Evolutionary conservation across 140 eudicot genomes (phyloP).

Genomic region (Oenanthe javanica): DNA sequence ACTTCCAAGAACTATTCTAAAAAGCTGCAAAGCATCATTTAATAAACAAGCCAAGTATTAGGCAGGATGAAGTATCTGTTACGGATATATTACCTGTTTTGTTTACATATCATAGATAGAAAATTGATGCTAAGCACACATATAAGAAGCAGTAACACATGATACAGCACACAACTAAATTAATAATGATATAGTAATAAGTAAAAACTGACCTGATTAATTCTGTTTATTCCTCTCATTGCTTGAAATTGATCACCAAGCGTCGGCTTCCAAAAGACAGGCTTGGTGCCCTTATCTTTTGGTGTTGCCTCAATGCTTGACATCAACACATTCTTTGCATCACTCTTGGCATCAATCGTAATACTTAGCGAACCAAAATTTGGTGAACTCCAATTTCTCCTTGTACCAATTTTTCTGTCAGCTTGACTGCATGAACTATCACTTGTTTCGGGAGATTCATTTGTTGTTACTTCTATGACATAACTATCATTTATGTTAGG

Average conservation of each 20-base stretch:
- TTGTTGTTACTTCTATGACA: conserved; percentile 30
- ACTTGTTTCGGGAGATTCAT: conserved; percentile 39
- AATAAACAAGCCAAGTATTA: conserved; percentile 10
- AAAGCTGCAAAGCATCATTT: conserved; percentile 35
- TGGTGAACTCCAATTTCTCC: conserved; percentile 38
- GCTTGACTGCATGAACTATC: conserved; percentile 38
- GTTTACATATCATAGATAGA: neutral
- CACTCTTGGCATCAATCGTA: conserved; percentile 39
- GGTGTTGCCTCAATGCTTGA: conserved; percentile 43
- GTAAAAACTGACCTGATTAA: conserved; percentile 52
- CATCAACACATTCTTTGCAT: conserved; percentile 24
- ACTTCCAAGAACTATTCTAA: conserved; percentile 44
- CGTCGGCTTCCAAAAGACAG: conserved; percentile 31
- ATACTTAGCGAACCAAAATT: conserved; percentile 38
- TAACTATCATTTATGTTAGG: conserved; percentile 16
- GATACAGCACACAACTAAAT: neutral
- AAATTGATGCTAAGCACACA: neutral
- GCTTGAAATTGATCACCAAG: conserved; percentile 21
- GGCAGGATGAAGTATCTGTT: neutral
- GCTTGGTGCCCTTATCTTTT: conserved; percentile 50
- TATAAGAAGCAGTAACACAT: neutral
- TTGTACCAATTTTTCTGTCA: conserved; percentile 33
- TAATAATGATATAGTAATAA: neutral
- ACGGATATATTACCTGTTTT: neutral
- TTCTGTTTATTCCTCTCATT: conserved; percentile 35